Conservation (phyloP, 2,329 filamentous ascomycete genomes). For the Fusarium odoratissimum region DNA sequence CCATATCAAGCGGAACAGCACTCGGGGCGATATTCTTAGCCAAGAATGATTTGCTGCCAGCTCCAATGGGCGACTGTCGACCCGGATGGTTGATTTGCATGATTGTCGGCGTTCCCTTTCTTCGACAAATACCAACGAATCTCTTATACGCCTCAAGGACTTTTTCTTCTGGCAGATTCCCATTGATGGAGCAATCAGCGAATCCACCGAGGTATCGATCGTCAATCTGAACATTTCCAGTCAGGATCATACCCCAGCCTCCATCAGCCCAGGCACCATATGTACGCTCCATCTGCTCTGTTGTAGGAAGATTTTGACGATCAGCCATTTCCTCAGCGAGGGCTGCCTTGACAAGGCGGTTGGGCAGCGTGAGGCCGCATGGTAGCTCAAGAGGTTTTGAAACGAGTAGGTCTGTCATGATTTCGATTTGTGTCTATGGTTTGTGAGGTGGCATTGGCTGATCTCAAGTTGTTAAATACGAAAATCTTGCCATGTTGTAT, state of each 20-base stretch:
- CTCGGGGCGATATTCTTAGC: conserved; percentile 58
- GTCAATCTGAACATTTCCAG: conserved; percentile 61
- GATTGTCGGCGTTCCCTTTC: conserved; percentile 52
- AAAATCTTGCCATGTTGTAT: neutral
- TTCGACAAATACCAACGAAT: conserved; percentile 50
- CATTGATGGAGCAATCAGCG: conserved; percentile 50
- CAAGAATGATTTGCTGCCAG: conserved; percentile 52
- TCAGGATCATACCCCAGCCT: conserved; percentile 65
- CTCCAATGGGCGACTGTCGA: conserved; percentile 55
- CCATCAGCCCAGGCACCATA: conserved; percentile 66
- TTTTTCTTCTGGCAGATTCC: conserved; percentile 34
- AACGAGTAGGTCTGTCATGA: conserved; percentile 29
- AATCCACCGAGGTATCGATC: conserved; percentile 50
- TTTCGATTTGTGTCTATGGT: neutral
- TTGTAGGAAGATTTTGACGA: conserved; percentile 56
- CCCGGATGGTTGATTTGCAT: conserved; percentile 62
- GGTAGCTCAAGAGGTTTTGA: conserved; percentile 60
- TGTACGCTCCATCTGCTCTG: conserved; percentile 53
- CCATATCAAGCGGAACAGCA: conserved; percentile 56
- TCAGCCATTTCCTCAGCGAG: conserved; percentile 60
- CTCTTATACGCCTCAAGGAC: conserved; percentile 52
- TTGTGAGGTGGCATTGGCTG: neutral
- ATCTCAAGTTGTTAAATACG: neutral
- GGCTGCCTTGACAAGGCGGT: conserved; percentile 64
- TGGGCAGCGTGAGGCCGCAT: conserved; percentile 66